These are phyloP conservation scores for Entonaema liquescens DNA, from an alignment of 495 filamentous ascomycete species.

Conservation along the genomic window DNA sequence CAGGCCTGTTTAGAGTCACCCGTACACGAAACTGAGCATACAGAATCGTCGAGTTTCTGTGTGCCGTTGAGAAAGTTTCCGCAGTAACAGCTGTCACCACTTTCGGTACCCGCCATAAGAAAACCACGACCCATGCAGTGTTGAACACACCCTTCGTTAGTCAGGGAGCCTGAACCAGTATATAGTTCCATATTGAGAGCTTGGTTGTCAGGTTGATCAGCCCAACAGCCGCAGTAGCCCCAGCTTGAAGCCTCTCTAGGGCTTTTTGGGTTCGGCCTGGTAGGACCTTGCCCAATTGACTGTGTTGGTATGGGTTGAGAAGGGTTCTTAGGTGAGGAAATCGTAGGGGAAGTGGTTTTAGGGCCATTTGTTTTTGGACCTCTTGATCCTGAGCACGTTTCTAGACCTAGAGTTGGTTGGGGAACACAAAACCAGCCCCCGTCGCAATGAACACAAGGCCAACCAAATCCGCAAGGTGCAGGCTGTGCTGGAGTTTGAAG, in stretches of 20 bases:
- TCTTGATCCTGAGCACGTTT: constrained; percentile 21
- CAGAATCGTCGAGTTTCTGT: constrained; percentile 51
- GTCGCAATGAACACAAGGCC: constrained; percentile 53
- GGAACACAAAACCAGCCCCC: constrained; percentile 54
- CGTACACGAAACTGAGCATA: constrained; percentile 56
- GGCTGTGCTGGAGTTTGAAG: constrained; percentile 51
- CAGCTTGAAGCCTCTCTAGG: constrained; percentile 51
- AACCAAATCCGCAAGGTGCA: constrained; percentile 53
- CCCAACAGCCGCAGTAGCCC: constrained; percentile 66
- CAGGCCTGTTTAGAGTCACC: constrained; percentile 56
- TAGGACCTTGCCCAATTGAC: constrained; percentile 7
- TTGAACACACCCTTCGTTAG: constrained; percentile 65
- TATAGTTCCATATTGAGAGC: constrained; percentile 60
- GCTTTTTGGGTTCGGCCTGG: constrained; percentile 21
- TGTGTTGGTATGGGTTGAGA: constrained; percentile 7
- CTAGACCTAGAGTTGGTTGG: constrained; percentile 32
- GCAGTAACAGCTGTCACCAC: constrained; percentile 72
- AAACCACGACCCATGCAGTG: constrained; percentile 63
- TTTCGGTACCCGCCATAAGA: constrained; percentile 69
- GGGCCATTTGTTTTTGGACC: constrained; percentile 25
- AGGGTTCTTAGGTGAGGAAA: constrained; percentile 5
- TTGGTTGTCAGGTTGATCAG: constrained; percentile 59
- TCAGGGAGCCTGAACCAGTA: constrained; percentile 58
- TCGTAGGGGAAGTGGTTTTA: constrained; percentile 19
- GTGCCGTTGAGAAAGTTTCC: constrained; percentile 56